Conservation (phyloP, 257 asterid species). For the Gentiana macrophylla region DNA sequence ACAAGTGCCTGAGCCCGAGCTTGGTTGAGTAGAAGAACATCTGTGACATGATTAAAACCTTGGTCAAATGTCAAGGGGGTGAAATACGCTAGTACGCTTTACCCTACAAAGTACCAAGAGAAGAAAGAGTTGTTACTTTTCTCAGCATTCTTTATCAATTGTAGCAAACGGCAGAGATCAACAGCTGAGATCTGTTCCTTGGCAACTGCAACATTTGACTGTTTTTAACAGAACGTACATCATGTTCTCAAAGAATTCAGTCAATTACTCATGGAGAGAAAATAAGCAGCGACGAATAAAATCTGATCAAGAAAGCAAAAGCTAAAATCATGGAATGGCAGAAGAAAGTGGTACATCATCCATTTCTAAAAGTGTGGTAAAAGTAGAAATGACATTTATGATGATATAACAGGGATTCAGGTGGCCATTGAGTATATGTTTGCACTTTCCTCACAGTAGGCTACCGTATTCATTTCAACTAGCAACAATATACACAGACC, state of each 20-base stretch:
- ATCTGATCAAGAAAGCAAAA: not conserved
- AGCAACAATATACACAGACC: too few relatives aligned
- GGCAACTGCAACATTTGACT: conserved; percentile 47
- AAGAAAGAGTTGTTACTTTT: conserved; percentile 36
- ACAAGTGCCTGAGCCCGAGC: conserved; percentile 71
- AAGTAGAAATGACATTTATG: not conserved
- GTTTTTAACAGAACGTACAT: conserved; percentile 28
- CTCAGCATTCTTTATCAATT: conserved; percentile 86
- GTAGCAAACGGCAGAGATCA: conserved; percentile 57
- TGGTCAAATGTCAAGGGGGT: not conserved
- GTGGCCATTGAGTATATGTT: not conserved
- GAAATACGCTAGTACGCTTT: conserved; percentile 1
- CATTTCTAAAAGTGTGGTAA: not conserved
- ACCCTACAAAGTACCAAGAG: conserved; percentile 1
- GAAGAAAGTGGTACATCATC: not conserved
- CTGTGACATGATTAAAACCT: conserved; percentile 20
- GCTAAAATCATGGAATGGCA: not conserved
- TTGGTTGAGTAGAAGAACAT: conserved; percentile 72
- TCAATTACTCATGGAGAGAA: conserved; percentile 9
- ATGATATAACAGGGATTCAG: not conserved
- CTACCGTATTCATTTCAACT: too few relatives aligned
- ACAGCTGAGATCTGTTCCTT: conserved; percentile 36
- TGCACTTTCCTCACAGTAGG: too few relatives aligned
- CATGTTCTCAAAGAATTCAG: conserved; percentile 16
- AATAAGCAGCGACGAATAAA: conserved; percentile 1